Evolutionary conservation across 176 grass and related monocot genomes (phyloP).

Genomic region (Eragrostis curvula): DNA sequence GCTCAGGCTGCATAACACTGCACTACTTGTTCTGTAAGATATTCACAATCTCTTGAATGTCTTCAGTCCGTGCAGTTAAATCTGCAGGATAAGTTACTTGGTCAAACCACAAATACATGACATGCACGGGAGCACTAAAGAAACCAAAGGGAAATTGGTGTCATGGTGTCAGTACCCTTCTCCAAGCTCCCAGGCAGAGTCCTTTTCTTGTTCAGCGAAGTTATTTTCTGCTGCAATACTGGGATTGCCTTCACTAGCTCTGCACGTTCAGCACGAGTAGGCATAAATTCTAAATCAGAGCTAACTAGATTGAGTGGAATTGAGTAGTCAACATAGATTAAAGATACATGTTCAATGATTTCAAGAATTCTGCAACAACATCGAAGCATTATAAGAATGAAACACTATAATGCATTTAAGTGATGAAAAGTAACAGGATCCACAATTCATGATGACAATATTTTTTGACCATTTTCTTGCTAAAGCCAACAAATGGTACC

Average conservation of each 20-base stretch:
- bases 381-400: neutral
- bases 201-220: conserved; percentile 40
- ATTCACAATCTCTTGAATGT: conserved; percentile 30
- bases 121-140: neutral
- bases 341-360: neutral
- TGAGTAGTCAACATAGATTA: conserved; percentile 6
- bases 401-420: neutral
- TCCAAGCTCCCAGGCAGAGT: neutral
- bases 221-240: conserved; percentile 39
- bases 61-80: conserved; percentile 3
- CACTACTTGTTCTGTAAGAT: conserved; percentile 19
- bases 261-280: conserved; percentile 28
- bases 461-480: conserved; percentile 10
- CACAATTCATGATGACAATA: neutral
- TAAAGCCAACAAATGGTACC: conserved; percentile 29
- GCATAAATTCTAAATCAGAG: conserved; percentile 21
- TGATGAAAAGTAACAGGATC: neutral
- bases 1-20: neutral
- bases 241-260: conserved; percentile 43
- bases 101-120: neutral
- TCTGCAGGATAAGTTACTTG: conserved; percentile 5
- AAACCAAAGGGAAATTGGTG: neutral
- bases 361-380: neutral
- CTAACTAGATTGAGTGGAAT: neutral
- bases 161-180: neutral